phyloP scores from a whole-genome alignment of 805 yeast genomes.

The Saturnispora serradocipensis region DNA sequence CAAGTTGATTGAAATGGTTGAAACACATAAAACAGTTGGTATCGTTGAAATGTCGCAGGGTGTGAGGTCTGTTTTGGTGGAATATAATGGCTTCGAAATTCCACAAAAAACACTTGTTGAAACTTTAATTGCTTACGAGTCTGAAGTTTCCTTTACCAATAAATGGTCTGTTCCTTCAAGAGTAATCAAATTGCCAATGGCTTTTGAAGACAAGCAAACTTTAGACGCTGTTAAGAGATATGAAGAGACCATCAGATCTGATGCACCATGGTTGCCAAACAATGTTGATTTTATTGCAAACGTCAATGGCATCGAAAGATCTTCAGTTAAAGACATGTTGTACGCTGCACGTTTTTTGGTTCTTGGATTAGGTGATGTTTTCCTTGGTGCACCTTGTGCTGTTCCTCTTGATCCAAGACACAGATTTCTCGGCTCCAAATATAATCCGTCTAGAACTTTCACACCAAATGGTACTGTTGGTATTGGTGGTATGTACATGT shows the following conservation, averaged over 20 bases:
- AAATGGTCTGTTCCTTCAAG: slow-evolving; percentile 85
- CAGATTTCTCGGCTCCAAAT: slow-evolving; percentile 83
- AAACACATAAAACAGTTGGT: slow-evolving; percentile 57
- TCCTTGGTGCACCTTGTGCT: slow-evolving; percentile 97
- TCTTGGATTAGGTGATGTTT: slow-evolving; percentile 93
- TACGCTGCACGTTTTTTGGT: slow-evolving; percentile 88
- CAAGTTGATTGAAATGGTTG: slow-evolving; percentile 67
- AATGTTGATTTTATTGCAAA: slow-evolving; percentile 91
- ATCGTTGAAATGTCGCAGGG: slow-evolving; percentile 96
- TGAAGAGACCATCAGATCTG: slow-evolving; percentile 83
- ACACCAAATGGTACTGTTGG: slow-evolving; percentile 98
- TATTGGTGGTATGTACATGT: slow-evolving; percentile 98
- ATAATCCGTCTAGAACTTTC: slow-evolving; percentile 92
- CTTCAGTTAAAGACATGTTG: slow-evolving; percentile 72
- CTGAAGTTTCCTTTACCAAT: slow-evolving; percentile 60
- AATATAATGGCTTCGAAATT: slow-evolving; percentile 57
- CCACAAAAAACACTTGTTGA: slow-evolving; percentile 54
- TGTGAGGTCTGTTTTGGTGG: slow-evolving; percentile 88
- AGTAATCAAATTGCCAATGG: slow-evolving; percentile 83
- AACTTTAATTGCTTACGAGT: slow-evolving; percentile 64
- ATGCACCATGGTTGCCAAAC: slow-evolving; percentile 97
- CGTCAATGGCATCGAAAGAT: slow-evolving; percentile 72
- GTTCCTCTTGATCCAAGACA: slow-evolving; percentile 97
- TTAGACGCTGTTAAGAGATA: slow-evolving; percentile 85
- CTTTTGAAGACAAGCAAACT: slow-evolving; percentile 87